Conservation (phyloP, 106 monocot species). For the Dioscorea alata region DNA sequence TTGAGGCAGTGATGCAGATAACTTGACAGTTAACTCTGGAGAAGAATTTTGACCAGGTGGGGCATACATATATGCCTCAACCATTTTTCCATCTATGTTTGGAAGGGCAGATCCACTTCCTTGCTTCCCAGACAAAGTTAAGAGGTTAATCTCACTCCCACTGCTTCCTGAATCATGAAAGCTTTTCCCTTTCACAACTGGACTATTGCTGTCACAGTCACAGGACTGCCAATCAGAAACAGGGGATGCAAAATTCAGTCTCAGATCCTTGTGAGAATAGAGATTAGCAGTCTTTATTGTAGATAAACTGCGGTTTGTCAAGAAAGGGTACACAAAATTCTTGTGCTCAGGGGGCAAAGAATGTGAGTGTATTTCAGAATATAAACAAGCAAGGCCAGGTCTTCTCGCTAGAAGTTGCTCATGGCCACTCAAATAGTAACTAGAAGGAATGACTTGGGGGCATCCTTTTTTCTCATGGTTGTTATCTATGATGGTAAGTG, state of each 20-base stretch:
- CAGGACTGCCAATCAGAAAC: neutral
- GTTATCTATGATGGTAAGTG: constrained; percentile 45
- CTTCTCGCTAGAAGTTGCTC: constrained; percentile 24
- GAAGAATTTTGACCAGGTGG: constrained; percentile 36
- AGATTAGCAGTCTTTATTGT: constrained; percentile 9
- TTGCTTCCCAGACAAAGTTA: constrained; percentile 12
- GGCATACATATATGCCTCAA: constrained; percentile 70
- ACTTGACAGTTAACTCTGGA: constrained; percentile 58
- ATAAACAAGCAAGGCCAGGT: constrained; percentile 60
- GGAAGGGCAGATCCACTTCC: constrained; percentile 8
- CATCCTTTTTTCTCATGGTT: constrained; percentile 42
- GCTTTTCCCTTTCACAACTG: neutral
- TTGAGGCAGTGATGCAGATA: constrained; percentile 39
- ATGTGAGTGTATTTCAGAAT: constrained; percentile 20
- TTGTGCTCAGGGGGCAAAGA: neutral
- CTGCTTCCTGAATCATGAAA: too few relatives aligned
- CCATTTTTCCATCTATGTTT: constrained; percentile 25
- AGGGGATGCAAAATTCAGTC: constrained; percentile 7
- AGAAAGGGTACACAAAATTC: neutral
- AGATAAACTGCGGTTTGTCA: constrained; percentile 8
- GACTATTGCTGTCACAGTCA: neutral
- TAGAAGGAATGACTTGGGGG: constrained; percentile 46
- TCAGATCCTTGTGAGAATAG: constrained; percentile 2
- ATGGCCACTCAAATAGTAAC: constrained; percentile 40
- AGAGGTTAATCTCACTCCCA: constrained; percentile 6